phyloP scores from a whole-genome alignment of 305 asterid species.

The Fraxinus platypoda region DNA sequence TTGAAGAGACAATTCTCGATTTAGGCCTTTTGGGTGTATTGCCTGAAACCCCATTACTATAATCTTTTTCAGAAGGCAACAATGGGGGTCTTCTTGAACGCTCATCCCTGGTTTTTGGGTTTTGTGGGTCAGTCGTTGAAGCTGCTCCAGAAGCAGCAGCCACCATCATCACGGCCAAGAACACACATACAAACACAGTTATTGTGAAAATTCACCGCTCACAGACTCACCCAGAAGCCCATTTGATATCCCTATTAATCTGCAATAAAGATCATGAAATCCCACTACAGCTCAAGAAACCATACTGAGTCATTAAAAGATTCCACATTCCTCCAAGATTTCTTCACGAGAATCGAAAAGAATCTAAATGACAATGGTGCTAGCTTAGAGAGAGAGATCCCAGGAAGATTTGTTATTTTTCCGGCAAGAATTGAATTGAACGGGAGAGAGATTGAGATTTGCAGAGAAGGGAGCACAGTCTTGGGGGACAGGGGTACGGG shows the following conservation, averaged over 20 bases:
- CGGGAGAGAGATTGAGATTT: slow-evolving; percentile 19
- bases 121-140: slow-evolving; percentile 49
- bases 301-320: slow-evolving; percentile 35
- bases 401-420: slow-evolving; percentile 23
- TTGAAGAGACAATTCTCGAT: slow-evolving; percentile 72
- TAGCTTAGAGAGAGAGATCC: slow-evolving; percentile 11
- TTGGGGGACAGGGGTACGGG: slow-evolving; percentile 22
- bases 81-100: slow-evolving; percentile 58
- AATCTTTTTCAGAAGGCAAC: slow-evolving; percentile 75
- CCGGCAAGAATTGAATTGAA: slow-evolving; percentile 38
- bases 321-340: slow-evolving; percentile 42
- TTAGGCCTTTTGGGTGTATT: slow-evolving; percentile 60
- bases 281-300: slow-evolving; percentile 47
- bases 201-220: slow-evolving; percentile 35
- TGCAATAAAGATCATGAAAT: slow-evolving; percentile 53
- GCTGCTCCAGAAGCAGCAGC: slow-evolving; percentile 81
- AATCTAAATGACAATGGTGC: slow-evolving; percentile 9
- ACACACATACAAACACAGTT: slow-evolving; percentile 24
- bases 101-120: slow-evolving; percentile 46
- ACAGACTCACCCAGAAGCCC: slow-evolving; percentile 35
- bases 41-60: slow-evolving; percentile 43
- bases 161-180: slow-evolving; percentile 59
- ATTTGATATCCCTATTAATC: slow-evolving; percentile 34
- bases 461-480: slow-evolving; percentile 34
- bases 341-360: not conserved